Evolutionary conservation across 495 filamentous ascomycete species (phyloP), one percentile per base, ranked within the genome.

Genomic region (Parathielavia appendiculata): DNA sequence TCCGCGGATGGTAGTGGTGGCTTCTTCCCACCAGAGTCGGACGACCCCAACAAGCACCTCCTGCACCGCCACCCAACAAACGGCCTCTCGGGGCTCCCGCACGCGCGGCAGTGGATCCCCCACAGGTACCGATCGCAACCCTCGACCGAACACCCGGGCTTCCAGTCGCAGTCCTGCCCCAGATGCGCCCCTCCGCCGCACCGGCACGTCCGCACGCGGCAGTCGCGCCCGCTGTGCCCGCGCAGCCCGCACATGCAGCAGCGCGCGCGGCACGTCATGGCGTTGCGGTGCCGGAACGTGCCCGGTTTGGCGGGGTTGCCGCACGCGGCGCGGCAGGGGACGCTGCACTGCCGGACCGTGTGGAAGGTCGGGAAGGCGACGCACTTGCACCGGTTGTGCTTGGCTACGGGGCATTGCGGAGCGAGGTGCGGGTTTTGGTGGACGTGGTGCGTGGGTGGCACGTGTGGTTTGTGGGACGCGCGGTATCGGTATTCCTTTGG

Each of bases 181-280:
- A 76, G 59, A 56, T 75, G 73, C 4, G 54, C 54, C 23, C 49
- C n/a, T n/a, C n/a, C 63, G 26, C 73, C 71, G 52, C 72, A 76
- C 0, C 63, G 61, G 35, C 73, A 74, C 32, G 52, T 61, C 34
- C 59, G 61, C 36, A 67, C 23, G 8, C 63, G 57, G 56, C 73
- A 76, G 22, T 71, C 55, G 19, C 48, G 59, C 20, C 72, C 73
- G n/a, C 60, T 67, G 54, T 76, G 73, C 11, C 66, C 69, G 16
- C 59, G 63, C 4, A 64, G 45, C 23, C 73, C 73, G 47, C 73
- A 76, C 72, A 76, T 76, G 51, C 72, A 76, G 49, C 72, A 76
- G 11, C 73, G 69, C 14, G 61, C 44, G 22, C 58, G 45, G 54
- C 72, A 76, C 13, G 62, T 58, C 68, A 76, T 72, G 19, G 72